phyloP scores from a whole-genome alignment of 305 asterid genomes.

The Solanum hybrid region DNA sequence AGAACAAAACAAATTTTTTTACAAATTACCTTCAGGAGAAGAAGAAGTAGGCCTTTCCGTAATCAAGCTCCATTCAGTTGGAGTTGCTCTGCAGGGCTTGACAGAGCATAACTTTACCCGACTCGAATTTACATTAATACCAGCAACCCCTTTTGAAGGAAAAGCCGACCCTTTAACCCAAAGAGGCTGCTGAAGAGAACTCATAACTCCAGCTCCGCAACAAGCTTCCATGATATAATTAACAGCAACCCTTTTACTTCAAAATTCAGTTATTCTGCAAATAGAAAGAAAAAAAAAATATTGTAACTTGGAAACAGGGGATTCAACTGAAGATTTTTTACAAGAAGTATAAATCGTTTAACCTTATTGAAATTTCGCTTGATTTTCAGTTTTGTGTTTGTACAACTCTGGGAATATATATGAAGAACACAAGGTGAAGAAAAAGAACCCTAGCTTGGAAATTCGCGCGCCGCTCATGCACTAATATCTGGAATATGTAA shows the following conservation, averaged over 20 bases:
- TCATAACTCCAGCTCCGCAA: conserved; percentile 15
- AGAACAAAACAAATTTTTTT: background rate
- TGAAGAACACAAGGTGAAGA: background rate
- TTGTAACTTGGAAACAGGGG: background rate
- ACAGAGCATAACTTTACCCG: conserved; percentile 31
- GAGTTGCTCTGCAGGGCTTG: conserved; percentile 23
- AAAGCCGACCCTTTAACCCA: background rate
- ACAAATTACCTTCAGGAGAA: conserved; percentile 21
- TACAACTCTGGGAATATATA: background rate
- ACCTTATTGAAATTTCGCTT: background rate
- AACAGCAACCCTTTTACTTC: background rate
- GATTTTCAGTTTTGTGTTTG: background rate
- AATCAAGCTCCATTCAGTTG: conserved; percentile 44
- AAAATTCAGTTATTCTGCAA: background rate
- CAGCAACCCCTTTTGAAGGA: background rate
- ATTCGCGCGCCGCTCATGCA: conserved; percentile 1
- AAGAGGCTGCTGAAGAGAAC: conserved; percentile 27
- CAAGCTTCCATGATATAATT: conserved; percentile 11
- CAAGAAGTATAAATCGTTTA: background rate
- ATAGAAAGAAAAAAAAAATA: background rate
- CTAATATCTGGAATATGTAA: too few relatives aligned
- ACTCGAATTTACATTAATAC: conserved; percentile 16
- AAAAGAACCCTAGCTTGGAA: conserved; percentile 3
- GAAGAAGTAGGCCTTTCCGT: conserved; percentile 54
- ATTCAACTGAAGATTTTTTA: background rate